Conservation (phyloP, 768 basidiomycete species). For the Cystoderma amianthinum region DNA sequence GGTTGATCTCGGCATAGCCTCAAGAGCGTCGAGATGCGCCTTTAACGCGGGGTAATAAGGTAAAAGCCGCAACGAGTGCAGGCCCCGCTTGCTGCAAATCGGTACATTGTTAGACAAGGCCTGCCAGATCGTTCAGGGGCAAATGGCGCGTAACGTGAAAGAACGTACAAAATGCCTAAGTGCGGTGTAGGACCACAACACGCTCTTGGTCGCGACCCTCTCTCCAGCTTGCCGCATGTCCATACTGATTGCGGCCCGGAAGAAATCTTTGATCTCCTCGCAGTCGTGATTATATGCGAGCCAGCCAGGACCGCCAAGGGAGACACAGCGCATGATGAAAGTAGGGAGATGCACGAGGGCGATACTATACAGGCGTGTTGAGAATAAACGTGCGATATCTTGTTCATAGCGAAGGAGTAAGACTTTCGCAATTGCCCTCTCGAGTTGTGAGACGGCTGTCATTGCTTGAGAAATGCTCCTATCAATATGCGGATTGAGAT, state of each 20-base stretch:
- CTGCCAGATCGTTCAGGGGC: constrained; percentile 24
- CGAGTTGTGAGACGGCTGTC: constrained; percentile 58
- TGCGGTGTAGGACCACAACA: constrained; percentile 75
- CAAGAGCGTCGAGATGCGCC: constrained; percentile 54
- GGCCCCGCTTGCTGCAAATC: constrained; percentile 56
- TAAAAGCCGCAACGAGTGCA: constrained; percentile 61
- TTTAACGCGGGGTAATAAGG: constrained; percentile 55
- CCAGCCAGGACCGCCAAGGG: constrained; percentile 62
- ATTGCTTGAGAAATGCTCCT: constrained; percentile 48
- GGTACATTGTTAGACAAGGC: constrained; percentile 65
- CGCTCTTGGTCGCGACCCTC: constrained; percentile 73
- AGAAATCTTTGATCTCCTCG: constrained; percentile 72
- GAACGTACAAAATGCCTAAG: constrained; percentile 63
- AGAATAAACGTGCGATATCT: constrained; percentile 70
- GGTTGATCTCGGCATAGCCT: constrained; percentile 45
- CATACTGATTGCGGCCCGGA: constrained; percentile 64
- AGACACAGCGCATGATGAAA: constrained; percentile 57
- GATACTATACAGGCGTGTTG: constrained; percentile 59
- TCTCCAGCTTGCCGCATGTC: constrained; percentile 75
- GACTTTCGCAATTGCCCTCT: constrained; percentile 61
- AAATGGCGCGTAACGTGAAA: constrained; percentile 6
- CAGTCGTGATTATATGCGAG: constrained; percentile 57
- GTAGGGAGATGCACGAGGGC: constrained; percentile 63
- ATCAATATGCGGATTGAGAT: constrained; percentile 41
- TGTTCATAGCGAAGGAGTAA: constrained; percentile 67